A percentile compares a stretch with the other conserved stretches of the same genome.
Evolutionary conservation across 495 filamentous ascomycete species (phyloP).

Genomic region (Penicillium arizonense): DNA sequence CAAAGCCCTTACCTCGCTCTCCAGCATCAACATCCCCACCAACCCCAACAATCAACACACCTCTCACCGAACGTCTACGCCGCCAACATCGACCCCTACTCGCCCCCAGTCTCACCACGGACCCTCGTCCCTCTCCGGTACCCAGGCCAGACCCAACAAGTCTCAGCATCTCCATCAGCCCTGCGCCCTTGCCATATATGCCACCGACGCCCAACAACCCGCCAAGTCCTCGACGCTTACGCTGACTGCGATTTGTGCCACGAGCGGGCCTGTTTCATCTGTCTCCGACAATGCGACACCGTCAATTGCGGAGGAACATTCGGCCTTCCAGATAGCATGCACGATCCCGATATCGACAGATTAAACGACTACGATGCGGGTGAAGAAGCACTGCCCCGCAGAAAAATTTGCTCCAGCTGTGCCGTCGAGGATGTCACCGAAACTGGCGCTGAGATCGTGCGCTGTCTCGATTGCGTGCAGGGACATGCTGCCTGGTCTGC

Average conservation of each 20-base stretch:
- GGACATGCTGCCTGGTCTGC: slow-evolving; percentile 14
- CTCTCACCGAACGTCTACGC: slow-evolving; percentile 26
- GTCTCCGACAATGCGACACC: slow-evolving; percentile 48
- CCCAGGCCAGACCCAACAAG: slow-evolving; percentile 1
- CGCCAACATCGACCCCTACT: slow-evolving; percentile 22
- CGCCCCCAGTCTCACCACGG: slow-evolving; percentile 38
- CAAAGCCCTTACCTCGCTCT: slow-evolving; percentile 20
- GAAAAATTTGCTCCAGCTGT: slow-evolving; percentile 41
- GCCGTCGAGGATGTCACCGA: slow-evolving; percentile 44
- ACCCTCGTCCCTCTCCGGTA: slow-evolving; percentile 27
- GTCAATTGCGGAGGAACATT: slow-evolving; percentile 21
- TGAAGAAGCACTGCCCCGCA: not conserved
- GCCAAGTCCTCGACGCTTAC: slow-evolving; percentile 47
- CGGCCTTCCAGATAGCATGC: not conserved
- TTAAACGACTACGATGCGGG: slow-evolving; percentile 4
- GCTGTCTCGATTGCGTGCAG: slow-evolving; percentile 39
- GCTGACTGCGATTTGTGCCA: slow-evolving; percentile 50
- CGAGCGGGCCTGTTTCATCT: slow-evolving; percentile 51
- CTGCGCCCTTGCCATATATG: slow-evolving; percentile 53
- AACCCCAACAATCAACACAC: slow-evolving; percentile 18
- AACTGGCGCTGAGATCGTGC: slow-evolving; percentile 35
- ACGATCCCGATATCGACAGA: slow-evolving; percentile 1
- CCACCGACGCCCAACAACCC: slow-evolving; percentile 45
- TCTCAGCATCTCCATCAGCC: slow-evolving; percentile 25
- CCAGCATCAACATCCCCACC: slow-evolving; percentile 7